Evolutionary conservation across 2,329 filamentous ascomycete species (phyloP).

Genomic region (Parastagonospora nodorum): DNA sequence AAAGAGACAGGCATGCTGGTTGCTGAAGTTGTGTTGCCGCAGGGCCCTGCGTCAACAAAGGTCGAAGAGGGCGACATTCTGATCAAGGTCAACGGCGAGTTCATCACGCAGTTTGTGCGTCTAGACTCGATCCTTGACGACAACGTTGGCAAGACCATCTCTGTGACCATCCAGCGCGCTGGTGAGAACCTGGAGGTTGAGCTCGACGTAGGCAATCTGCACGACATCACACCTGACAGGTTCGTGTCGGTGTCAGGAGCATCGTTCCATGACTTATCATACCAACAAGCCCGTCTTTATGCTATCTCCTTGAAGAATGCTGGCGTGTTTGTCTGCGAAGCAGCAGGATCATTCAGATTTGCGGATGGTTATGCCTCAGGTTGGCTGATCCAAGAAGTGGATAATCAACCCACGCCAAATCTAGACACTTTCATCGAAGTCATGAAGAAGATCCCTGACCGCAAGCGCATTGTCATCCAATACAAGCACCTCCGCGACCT

Average conservation of each 20-base stretch:
- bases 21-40: conserved; percentile 89
- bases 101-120: conserved; percentile 90
- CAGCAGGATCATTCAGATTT: conserved; percentile 91
- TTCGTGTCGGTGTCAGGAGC: conserved; percentile 94
- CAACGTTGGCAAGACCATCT: conserved; percentile 78
- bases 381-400: conserved; percentile 90
- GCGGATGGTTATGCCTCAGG: conserved; percentile 85
- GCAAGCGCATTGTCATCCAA: conserved; percentile 84
- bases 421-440: conserved; percentile 89
- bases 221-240: conserved; percentile 92
- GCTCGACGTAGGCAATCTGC: conserved; percentile 84
- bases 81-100: conserved; percentile 88
- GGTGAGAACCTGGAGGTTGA: conserved; percentile 86
- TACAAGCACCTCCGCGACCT: conserved; percentile 96
- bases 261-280: conserved; percentile 94
- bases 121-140: conserved; percentile 92
- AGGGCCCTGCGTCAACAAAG: conserved; percentile 84
- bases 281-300: conserved; percentile 95
- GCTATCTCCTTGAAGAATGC: conserved; percentile 78
- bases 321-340: conserved; percentile 93
- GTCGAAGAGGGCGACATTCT: conserved; percentile 94
- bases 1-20: conserved; percentile 97
- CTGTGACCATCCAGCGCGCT: conserved; percentile 82
- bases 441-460: conserved; percentile 81
- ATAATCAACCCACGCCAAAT: conserved; percentile 88